phyloP scores from a whole-genome alignment of 106 monocot genomes.

The Dendrobium nobile region DNA sequence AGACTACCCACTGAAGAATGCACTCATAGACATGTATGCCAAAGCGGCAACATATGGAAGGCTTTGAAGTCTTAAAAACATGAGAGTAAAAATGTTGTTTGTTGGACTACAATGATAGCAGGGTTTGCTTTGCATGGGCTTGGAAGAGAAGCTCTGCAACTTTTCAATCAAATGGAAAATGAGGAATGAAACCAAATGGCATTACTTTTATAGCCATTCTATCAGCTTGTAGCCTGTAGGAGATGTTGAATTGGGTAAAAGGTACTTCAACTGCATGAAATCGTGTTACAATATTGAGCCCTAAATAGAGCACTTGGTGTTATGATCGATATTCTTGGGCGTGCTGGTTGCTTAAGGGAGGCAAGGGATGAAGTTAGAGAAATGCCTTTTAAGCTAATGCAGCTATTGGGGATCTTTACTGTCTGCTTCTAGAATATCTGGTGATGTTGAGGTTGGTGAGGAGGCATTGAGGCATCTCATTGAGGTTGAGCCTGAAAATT shows the following conservation, averaged over 20 bases:
- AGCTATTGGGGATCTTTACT: constrained; percentile 87
- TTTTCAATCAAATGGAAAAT: constrained; percentile 53
- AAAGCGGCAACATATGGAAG: constrained; percentile 61
- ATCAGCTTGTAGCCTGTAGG: constrained; percentile 65
- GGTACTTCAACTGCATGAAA: constrained; percentile 50
- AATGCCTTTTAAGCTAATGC: constrained; percentile 68
- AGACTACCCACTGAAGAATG: constrained; percentile 43
- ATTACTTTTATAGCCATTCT: constrained; percentile 63
- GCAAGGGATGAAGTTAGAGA: constrained; percentile 44
- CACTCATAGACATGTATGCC: constrained; percentile 83
- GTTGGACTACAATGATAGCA: constrained; percentile 74
- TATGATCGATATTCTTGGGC: constrained; percentile 83
- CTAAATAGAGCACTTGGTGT: constrained; percentile 64
- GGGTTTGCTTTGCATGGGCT: constrained; percentile 74
- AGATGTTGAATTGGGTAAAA: constrained; percentile 35
- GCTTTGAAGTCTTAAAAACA: constrained; percentile 62
- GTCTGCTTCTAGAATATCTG: constrained; percentile 39
- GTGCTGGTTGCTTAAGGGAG: constrained; percentile 60
- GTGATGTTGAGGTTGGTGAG: constrained; percentile 56
- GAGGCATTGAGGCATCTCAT: constrained; percentile 45
- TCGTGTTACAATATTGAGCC: constrained; percentile 38
- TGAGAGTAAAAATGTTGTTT: constrained; percentile 46
- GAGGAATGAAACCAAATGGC: constrained; percentile 52
- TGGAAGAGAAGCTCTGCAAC: constrained; percentile 36
- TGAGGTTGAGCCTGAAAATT: constrained; percentile 67